Evolutionary conservation across 176 grass and related monocot species (phyloP), one percentile per base, ranked within the genome.

Genomic region (Oryza glumipatula): DNA sequence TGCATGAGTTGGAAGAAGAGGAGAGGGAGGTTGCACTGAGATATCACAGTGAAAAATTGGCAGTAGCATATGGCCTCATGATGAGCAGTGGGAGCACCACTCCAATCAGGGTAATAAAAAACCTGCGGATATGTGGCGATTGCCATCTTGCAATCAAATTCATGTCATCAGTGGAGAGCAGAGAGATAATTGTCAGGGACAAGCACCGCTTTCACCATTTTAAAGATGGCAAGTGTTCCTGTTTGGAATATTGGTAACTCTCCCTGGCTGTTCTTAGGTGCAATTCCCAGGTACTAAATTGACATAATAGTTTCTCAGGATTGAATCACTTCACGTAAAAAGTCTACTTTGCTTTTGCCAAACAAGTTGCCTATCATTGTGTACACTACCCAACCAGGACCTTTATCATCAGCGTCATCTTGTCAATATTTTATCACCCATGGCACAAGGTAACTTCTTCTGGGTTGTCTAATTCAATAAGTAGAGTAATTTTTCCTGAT

Each of bases 1-100:
- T 94, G 70, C 93, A 94, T 84, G 90, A 94, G 22, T 83, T 94
- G 83, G 90, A 94, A 70, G 93, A 90, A 72, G 92, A 94, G 87
- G 93, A 92, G 79, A 92, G 85, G 76, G 90, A 92, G 47, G 79
- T 87, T 71, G 82, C 87, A 60, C 58, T 94, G 54, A 85, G 87
- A 87, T 90, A 92, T 71, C 93, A 90, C 38, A 68, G 85, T 35
- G 93, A 94, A 87, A 94, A 94, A 73, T 43, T 92, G 35, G 93
- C 84, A 4, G 73, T 94, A 76, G 81, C 84, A 22, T 91, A 87
- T 89, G 92, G 92, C 60, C 84, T 90, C 60, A 83, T 92, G 81
- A 92, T 85, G 87, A 87, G 43, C 7, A 30, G 30, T 38, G 72
- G 76, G 41, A 58, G 72, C 45, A 79, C 60, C 10, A 16, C 54